Evolutionary conservation across 371 early-diverging fungal species (phyloP), one percentile per base, ranked within the genome.

Genomic region (Apophysomyces sp.): DNA sequence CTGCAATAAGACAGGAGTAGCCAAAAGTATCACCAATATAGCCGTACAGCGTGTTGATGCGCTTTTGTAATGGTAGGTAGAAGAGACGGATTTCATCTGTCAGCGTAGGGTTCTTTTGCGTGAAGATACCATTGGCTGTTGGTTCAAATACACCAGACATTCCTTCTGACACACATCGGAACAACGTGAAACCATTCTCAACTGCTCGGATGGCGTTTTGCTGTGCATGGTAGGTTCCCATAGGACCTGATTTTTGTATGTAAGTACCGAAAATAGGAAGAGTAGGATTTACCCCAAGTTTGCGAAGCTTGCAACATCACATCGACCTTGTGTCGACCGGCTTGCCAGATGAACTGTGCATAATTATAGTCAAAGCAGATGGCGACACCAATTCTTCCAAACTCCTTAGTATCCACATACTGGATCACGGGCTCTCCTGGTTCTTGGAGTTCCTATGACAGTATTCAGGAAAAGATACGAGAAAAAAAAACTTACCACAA

Each of bases 361-460:
- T 82, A 86, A 44, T 82, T 81, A 58, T 68, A 69, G 49, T 86
- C 86, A 61, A 83, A 85, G 44, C 86, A 85, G 41, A 85, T 83
- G 3, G 76, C 80, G 1, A 66, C 78, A 15, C 84, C 80, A 21
- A 85, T 26, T 28, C 83, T 72, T 18, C 86, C 86, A 63, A 78
- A 78, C 2, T 78, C 77, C 5, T 73, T 73, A 1, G 81, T 77
- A 29, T 83, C 78, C 0, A 72, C 69, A 15, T 67, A 76, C 15
- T 76, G 84, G 31, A 86, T 56, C n/a, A 63, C 61, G n/a, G 68
- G 52, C 3, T 71, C 71, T 9, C 86, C 86, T 8, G 80, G 63
- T 24, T 63, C 55, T 60, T 66, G 67, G 0, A 58, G 56, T 67
- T 77, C 78, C 76, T 76, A 51, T 28, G 11, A 34, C 0, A n/a